Base-by-base conservation (phyloP, 495 filamentous ascomycete species). In the Chaetomium tenue region DNA sequence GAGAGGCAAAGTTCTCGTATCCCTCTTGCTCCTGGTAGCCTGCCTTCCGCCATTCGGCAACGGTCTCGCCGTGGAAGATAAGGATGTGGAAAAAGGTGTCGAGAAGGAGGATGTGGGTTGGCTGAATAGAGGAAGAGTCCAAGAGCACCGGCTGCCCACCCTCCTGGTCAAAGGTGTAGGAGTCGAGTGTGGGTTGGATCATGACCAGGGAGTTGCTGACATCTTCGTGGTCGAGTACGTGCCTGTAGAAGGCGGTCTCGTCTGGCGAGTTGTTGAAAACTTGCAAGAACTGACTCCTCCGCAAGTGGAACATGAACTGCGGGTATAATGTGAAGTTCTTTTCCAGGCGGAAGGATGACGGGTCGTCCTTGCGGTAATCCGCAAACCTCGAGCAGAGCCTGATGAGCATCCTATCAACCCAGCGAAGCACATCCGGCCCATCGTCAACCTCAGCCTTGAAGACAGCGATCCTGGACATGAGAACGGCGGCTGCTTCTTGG, bases 51-150 rank as follows among this genome's bases (percentile, higher is more conserved):
- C 95, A 99, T 73, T 97, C 92, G 0, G 95, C 95, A 74, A 98
- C 89, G 4, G 93, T 98, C 79, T 98, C 94, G 55, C 95, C 95
- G 72, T 98, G 91, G 85, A 97, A 98, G 67, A 99, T 99, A 58
- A 99, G 87, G 65, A 99, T 98, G 74, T 98, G 95, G 88, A 99
- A 99, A 82, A 98, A 99, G 18, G 93, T 97, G 70, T 99, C 95
- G 44, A 99, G 87, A 15, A 99, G 87, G 54, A 99, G 86, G 65
- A 98, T 93, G 65, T 96, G 93, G 23, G 91, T 88, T 16, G 93
- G 90, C 69, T 97, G 93, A 70, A 99, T 98, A 23, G 91, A 95
- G 46, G 92, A 92, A 20, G 94, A 98, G 75, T 99, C 95, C 39
- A 99, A 84, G 22, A 99, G 78, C 30, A 99, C 95, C 2, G 95